phyloP scores from a whole-genome alignment of 2,329 filamentous ascomycete species.

The Nigrograna mackinnonii region DNA sequence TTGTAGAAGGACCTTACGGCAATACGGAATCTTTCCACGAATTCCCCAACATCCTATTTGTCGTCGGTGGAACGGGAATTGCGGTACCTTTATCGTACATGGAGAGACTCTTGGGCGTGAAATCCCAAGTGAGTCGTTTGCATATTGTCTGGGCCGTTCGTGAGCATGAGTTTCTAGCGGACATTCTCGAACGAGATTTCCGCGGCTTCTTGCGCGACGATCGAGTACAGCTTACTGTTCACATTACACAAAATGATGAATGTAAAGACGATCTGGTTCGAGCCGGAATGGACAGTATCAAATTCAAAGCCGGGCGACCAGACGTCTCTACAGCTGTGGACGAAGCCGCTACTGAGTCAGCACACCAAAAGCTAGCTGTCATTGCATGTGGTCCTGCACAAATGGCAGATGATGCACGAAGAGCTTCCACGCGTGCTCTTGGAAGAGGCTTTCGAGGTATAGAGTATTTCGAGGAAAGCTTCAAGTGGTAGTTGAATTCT shows the following conservation, averaged over 20 bases:
- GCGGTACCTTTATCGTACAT: constrained; percentile 36
- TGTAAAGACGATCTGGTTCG: constrained; percentile 22
- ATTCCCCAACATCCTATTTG: constrained; percentile 43
- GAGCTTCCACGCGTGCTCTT: constrained; percentile 41
- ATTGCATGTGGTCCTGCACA: constrained; percentile 50
- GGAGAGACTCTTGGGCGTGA: constrained; percentile 12
- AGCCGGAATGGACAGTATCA: constrained; percentile 19
- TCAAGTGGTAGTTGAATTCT: constrained; percentile 51
- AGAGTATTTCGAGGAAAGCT: constrained; percentile 53
- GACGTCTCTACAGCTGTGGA: constrained; percentile 40
- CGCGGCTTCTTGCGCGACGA: constrained; percentile 1
- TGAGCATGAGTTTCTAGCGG: constrained; percentile 30
- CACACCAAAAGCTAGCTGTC: constrained; percentile 34
- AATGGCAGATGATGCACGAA: constrained; percentile 51
- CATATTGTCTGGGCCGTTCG: constrained; percentile 39
- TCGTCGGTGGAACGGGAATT: constrained; percentile 41
- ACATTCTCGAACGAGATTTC: constrained; percentile 25
- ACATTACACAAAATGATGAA: constrained; percentile 9
- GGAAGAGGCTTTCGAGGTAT: constrained; percentile 28
- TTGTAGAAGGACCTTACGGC: constrained; percentile 58
- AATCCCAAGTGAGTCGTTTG: constrained; percentile 18
- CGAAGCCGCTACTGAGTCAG: constrained; percentile 32
- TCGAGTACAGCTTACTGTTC: neutral
- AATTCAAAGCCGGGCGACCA: constrained; percentile 41
- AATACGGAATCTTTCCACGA: constrained; percentile 43